Percentiles rank a stretch among this genome's conserved stretches.
These are phyloP conservation scores for Stentor roeselii DNA, from an alignment of 73 alveolate species.

Conservation along the genomic window DNA sequence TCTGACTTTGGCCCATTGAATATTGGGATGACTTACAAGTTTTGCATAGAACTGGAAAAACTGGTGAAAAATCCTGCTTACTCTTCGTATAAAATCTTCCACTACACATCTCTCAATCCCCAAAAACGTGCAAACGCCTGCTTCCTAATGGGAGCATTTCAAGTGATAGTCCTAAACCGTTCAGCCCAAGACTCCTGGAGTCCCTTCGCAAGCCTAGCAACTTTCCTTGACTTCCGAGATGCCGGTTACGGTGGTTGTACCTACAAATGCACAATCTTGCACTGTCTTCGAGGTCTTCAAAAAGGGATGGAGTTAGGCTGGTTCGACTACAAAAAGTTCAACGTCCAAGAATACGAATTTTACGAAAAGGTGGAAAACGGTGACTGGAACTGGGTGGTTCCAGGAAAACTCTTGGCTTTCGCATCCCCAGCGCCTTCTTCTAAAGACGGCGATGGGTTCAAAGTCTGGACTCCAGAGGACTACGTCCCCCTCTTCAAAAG, in stretches of 20 bases:
- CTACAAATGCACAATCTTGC: constrained; percentile 78
- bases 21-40: constrained; percentile 67
- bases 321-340: constrained; percentile 70
- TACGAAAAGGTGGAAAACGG: constrained; percentile 88
- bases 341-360: constrained; percentile 69
- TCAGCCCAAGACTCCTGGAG: constrained; percentile 93
- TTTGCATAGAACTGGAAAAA: constrained; percentile 68
- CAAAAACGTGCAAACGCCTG: constrained; percentile 81
- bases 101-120: constrained; percentile 63
- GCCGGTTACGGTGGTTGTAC: constrained; percentile 89
- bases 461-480: constrained; percentile 85
- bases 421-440: constrained; percentile 58
- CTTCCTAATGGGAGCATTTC: constrained; percentile 84
- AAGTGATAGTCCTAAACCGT: constrained; percentile 63
- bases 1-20: constrained; percentile 82
- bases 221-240: constrained; percentile 78
- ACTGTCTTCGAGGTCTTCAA: constrained; percentile 83
- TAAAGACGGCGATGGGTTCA: constrained; percentile 57
- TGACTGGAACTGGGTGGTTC: constrained; percentile 83
- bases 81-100: constrained; percentile 58
- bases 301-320: constrained; percentile 68
- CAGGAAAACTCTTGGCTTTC: constrained; percentile 68
- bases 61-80: constrained; percentile 43
- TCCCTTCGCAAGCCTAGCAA: constrained; percentile 58
- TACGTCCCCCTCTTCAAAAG: constrained; percentile 87